Percentiles rank a stretch among this genome's conserved stretches.
Evolutionary conservation across 208 protist genomes (phyloP).

Genomic region (Naegleria lovaniensis): DNA sequence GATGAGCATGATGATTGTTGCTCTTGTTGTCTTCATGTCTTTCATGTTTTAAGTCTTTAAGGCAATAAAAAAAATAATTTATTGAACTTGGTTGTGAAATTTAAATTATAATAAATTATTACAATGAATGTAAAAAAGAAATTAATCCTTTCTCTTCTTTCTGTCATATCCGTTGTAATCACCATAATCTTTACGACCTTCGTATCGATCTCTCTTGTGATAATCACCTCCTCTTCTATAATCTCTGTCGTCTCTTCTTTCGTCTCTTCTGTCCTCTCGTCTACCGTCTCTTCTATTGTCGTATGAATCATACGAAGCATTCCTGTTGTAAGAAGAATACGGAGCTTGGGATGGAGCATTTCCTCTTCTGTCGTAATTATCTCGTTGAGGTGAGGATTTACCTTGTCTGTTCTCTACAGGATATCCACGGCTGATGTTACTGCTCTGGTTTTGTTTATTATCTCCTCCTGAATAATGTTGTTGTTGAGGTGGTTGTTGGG

Average conservation of each 20-base stretch:
- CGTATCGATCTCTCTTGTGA: not conserved
- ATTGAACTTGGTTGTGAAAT: not conserved
- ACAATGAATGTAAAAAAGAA: no score
- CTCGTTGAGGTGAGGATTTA: not conserved
- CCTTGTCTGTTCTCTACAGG: not conserved
- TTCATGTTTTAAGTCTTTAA: no score
- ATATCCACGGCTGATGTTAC: not conserved
- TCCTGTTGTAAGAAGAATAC: not conserved
- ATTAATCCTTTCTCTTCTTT: constrained; percentile 1
- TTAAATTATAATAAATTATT: no score
- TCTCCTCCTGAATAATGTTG: no score
- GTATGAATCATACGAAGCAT: not conserved
- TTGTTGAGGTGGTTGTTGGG: not conserved
- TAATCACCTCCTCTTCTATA: not conserved
- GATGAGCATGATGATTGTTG: no score
- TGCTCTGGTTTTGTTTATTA: not conserved
- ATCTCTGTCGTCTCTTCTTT: not conserved
- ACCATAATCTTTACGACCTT: not conserved
- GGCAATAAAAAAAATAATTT: no score
- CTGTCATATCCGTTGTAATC: not conserved
- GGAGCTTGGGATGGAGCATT: not conserved
- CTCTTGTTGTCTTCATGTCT: no score
- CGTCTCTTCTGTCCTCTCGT: not conserved
- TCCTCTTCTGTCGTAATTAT: not conserved
- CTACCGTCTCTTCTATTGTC: not conserved